Base-by-base conservation (phyloP, 495 filamentous ascomycete genomes). In the Aspergillus sparsus region DNA sequence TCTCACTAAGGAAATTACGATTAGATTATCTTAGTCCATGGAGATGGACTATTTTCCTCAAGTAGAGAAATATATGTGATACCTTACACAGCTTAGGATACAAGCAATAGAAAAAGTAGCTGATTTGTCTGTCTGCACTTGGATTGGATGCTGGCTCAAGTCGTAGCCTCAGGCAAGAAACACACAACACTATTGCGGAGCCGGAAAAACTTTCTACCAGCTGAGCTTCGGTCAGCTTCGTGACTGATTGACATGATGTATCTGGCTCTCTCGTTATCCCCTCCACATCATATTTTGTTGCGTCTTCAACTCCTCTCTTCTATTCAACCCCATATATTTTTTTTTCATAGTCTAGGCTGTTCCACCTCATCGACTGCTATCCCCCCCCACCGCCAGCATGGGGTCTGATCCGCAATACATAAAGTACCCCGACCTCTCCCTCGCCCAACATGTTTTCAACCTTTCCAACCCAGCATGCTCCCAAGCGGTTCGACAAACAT, bases 361-460 rank as follows among this genome's bases (percentile, higher is more conserved):
- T 3, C 21, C 21, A 27, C 21, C 21, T 27, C 21, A 27, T 27
- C 21, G 21, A 27, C 21, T 3, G 21, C 21, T 60, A 49, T 53
- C 59, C 53, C 58, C 53, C 54, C 55, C 62, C 37, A 39, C 55
- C 68, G 63, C 62, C 77, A 88, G 58, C 66, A 98, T 98, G 94
- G 94, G 93, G 67, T 91, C 91, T 69, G 94, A 98, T 81, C 93
- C 92, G 55, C 94, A 96, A 74, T 98, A 94, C 80, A 88, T 91
- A 67, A 93, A 92, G 75, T 98, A 92, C 77, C 94, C 94, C 55
- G 81, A 94, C 71, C 89, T 98, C 70, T 81, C 88, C 67, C 85
- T 98, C 71, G 87, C 94, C 65, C 95, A 98, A 82, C 87, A 96
- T 77, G 93, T 98, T 79, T 98, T 98, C 83, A 91, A 90, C 72